Evolutionary conservation across 2,329 filamentous ascomycete genomes (phyloP).

Genomic region (Ophiostoma australiae): DNA sequence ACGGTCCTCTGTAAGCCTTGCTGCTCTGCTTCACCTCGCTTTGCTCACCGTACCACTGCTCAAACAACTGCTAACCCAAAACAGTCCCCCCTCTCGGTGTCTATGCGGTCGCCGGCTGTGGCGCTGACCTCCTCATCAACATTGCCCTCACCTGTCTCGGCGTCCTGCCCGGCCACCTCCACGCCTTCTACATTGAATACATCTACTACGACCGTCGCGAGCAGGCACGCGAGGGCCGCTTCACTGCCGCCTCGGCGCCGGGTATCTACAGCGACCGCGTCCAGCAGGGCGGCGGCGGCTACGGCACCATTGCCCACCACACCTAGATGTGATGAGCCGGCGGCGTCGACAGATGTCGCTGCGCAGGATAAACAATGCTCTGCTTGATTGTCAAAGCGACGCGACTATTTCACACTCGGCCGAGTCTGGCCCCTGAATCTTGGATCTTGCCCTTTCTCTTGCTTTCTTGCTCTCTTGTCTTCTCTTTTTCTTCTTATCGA

Average conservation of each 20-base stretch:
- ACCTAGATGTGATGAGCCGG: conserved; percentile 17
- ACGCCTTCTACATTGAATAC: conserved; percentile 78
- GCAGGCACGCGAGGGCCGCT: conserved; percentile 54
- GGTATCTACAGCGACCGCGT: conserved; percentile 69
- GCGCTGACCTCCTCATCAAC: conserved; percentile 61
- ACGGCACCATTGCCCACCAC: conserved; percentile 28
- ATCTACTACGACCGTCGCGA: conserved; percentile 73
- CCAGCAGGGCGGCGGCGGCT: conserved; percentile 63
- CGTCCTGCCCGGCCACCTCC: conserved; percentile 73
- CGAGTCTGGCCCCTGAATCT: too few relatives aligned
- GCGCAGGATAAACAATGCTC: background rate
- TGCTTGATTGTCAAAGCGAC: background rate
- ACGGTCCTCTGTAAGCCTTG: conserved; percentile 47
- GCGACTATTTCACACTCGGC: background rate
- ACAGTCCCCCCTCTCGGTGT: conserved; percentile 63
- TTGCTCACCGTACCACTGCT: background rate
- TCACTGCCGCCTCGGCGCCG: conserved; percentile 52
- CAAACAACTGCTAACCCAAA: background rate
- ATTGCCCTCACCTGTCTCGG: conserved; percentile 61
- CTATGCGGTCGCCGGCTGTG: conserved; percentile 60
- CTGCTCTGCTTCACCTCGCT: background rate
- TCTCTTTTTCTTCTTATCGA: background rate
- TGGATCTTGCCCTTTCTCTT: background rate
- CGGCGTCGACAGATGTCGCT: background rate
- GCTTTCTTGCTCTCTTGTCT: background rate